Evolutionary conservation across 345 rosid species (phyloP).

Genomic region (Sisymbrium irio): DNA sequence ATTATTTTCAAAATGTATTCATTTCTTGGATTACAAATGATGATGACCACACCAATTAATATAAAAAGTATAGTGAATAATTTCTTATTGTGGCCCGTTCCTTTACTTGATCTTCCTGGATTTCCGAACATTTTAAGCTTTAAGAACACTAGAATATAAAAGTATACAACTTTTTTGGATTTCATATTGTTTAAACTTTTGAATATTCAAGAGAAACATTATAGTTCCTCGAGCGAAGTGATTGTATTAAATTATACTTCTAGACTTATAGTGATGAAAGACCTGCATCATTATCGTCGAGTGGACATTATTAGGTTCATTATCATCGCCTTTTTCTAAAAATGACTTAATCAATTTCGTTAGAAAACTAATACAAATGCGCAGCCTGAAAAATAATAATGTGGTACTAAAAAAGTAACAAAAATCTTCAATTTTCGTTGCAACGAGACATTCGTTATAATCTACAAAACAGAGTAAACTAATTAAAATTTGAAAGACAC

Average conservation of each 20-base stretch:
- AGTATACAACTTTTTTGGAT: not conserved
- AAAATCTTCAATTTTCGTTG: not conserved
- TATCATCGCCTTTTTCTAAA: not conserved
- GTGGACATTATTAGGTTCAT: conserved; percentile 16
- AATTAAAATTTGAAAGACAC: conserved; percentile 2
- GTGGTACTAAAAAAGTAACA: not conserved
- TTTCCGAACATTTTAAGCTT: conserved; percentile 30
- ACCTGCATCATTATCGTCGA: conserved; percentile 22
- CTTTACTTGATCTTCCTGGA: conserved; percentile 22
- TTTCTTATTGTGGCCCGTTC: conserved; percentile 6
- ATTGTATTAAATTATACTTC: not conserved
- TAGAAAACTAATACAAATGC: not conserved
- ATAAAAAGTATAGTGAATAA: not conserved
- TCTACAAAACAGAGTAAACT: conserved; percentile 2
- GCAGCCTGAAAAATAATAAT: not conserved
- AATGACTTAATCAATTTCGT: not conserved
- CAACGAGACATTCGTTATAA: not conserved
- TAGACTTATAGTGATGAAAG: conserved; percentile 24
- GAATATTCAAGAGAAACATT: conserved; percentile 1
- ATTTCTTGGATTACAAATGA: not conserved
- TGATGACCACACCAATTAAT: not conserved
- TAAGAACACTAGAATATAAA: conserved; percentile 7
- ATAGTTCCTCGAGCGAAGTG: conserved; percentile 28
- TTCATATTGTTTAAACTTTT: not conserved
- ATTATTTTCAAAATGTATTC: not conserved